phyloP scores from a whole-genome alignment of 805 yeast genomes.

The Candida yuanshanica region DNA sequence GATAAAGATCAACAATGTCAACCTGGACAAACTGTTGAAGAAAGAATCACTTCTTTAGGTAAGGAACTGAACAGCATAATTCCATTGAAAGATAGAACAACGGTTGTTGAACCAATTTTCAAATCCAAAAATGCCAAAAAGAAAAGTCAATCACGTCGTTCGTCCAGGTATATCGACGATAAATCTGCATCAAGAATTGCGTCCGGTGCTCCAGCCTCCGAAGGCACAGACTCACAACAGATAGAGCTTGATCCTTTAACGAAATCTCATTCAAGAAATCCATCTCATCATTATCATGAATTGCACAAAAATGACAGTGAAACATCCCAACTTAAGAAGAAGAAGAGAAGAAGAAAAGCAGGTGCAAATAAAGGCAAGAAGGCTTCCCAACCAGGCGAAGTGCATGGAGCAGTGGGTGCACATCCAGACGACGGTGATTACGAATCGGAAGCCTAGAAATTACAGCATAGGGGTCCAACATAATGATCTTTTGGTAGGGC shows the following conservation, averaged over 20 bases:
- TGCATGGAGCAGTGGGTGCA: neutral
- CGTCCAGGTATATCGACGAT: neutral
- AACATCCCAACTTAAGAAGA: neutral
- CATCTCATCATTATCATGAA: neutral
- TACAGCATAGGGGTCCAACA: neutral
- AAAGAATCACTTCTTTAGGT: slow-evolving; percentile 16
- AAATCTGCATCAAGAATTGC: neutral
- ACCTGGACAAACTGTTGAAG: slow-evolving; percentile 9
- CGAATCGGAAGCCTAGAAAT: neutral
- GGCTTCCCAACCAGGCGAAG: neutral
- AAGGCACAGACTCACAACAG: too few species aligned
- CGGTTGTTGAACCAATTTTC: slow-evolving; percentile 6
- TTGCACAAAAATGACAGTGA: neutral
- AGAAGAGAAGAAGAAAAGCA: neutral
- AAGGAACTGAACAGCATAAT: slow-evolving; percentile 19
- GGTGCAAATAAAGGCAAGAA: neutral
- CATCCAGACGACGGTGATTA: neutral
- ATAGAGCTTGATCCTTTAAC: too few species aligned
- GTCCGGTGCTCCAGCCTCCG: neutral
- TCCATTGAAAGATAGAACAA: slow-evolving; percentile 17
- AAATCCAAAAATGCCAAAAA: neutral
- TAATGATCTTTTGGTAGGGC: neutral
- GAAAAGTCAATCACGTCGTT: neutral
- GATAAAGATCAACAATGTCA: slow-evolving; percentile 4
- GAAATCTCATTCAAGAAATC: neutral